Evolutionary conservation across 352 stramenopile species (phyloP), one percentile per base, ranked within the genome.

Genomic region (Thalassiosira mediterranea): DNA sequence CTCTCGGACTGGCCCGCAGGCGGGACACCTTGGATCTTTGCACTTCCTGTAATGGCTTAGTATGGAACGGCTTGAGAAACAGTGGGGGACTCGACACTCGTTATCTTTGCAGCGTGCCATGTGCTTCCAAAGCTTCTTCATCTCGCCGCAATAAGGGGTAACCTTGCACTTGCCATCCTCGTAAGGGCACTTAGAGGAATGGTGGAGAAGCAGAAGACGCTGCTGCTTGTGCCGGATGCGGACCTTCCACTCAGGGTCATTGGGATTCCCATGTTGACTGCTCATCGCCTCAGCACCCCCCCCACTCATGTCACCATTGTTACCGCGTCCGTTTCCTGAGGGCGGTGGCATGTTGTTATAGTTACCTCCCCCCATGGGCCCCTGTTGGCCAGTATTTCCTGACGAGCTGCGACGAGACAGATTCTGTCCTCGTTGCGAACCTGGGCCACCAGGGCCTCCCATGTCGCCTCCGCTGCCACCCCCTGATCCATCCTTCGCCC

Each of bases 21-120:
- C 96, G 8, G 97, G 90, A 87, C 97, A 99, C 65, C 94, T 92
- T 31, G 86, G 60, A 79, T 99, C 97, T 53, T 97, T 96, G 72
- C 97, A 99, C 65, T 98, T 97, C 67, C 98, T 94, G 74, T 99
- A 99, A 82, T 99, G 97, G 47, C 95, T 98, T 15, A 99, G 90
- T 76, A 99, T 96, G 59, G 97, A 91, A 77, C 98, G 95, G 31
- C 95, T 98, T 4, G 95, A 98, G 63, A 98, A 98, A 70, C 97
- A 99, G 68, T 99, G 97, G 25, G 94, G 93, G 42, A 98, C 95
- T 26, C 95, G 90, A 71, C 97, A 99, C 46, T 96, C 90, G 56
- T 97, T 98, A 73, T 99, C 94, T 34, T 96, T 96, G 61, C 97
- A 99, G 7, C 91, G 90, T 38, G 96, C 95, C 90, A 99, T 99